Evolutionary conservation across 352 stramenopile species (phyloP).

Genomic region (Pythium folliculosum): DNA sequence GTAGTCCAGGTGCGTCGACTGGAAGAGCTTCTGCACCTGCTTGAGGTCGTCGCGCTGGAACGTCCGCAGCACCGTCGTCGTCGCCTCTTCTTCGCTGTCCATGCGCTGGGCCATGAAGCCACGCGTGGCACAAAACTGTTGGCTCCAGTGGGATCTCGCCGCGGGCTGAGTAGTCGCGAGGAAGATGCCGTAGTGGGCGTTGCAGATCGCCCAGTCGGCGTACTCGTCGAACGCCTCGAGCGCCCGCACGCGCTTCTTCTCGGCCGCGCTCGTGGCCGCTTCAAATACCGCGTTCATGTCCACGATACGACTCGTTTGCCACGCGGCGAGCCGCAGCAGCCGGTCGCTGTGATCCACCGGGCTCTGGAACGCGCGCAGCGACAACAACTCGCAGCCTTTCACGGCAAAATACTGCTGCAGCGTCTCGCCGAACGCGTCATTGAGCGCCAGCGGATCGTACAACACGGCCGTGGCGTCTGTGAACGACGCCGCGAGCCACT

Average conservation of each 20-base stretch:
- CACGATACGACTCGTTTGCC: conserved; percentile 46
- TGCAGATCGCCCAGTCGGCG: conserved; percentile 63
- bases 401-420: conserved; percentile 64
- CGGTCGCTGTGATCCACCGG: conserved; percentile 43
- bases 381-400: conserved; percentile 70
- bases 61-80: conserved; percentile 47
- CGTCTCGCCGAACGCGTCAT: conserved; percentile 46
- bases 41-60: conserved; percentile 50
- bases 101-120: conserved; percentile 23
- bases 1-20: conserved; percentile 61
- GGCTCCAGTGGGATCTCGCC: conserved; percentile 34
- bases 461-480: conserved; percentile 43
- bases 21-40: conserved; percentile 58
- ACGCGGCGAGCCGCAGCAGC: conserved; percentile 34
- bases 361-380: conserved; percentile 37
- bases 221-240: conserved; percentile 76
- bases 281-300: conserved; percentile 72
- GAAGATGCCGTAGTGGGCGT: conserved; percentile 68
- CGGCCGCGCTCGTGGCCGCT: conserved; percentile 33
- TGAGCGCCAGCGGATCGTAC: conserved; percentile 64
- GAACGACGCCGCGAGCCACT: conserved; percentile 46
- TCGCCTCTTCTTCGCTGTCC: not conserved
- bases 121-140: conserved; percentile 22
- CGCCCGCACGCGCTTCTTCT: conserved; percentile 45
- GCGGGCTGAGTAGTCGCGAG: conserved; percentile 40